Conservation (phyloP, 2,329 filamentous ascomycete genomes). For the Penicillium psychrosexuale region DNA sequence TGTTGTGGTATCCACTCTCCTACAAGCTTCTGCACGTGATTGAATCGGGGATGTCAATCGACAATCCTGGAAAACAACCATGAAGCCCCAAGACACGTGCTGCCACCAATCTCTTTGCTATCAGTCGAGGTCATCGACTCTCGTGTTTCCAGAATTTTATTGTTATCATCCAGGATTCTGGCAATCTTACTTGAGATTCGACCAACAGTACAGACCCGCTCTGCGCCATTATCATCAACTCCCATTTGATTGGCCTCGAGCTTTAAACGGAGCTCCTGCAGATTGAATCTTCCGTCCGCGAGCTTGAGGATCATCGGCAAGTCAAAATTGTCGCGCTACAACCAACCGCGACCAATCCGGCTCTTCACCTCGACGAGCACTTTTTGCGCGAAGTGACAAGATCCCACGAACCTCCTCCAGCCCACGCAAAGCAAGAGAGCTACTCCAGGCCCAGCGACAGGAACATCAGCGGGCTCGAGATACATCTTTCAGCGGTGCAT, state of each 20-base stretch:
- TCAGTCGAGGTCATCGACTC: background rate
- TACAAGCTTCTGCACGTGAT: constrained; percentile 7
- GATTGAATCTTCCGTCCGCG: background rate
- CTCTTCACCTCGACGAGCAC: background rate
- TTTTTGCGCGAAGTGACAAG: constrained; percentile 2
- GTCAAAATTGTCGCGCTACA: background rate
- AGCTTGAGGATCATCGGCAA: background rate
- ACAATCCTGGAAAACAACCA: constrained; percentile 7
- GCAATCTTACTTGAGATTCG: background rate
- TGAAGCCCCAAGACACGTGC: background rate
- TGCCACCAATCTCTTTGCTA: background rate
- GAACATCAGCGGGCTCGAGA: background rate
- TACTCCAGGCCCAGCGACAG: background rate
- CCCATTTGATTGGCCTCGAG: background rate
- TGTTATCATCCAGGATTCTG: background rate
- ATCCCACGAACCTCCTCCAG: background rate
- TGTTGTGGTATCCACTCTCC: background rate
- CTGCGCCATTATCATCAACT: background rate
- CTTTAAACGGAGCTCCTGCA: background rate
- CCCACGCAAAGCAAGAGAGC: background rate
- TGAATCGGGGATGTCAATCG: constrained; percentile 7
- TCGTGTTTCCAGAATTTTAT: background rate
- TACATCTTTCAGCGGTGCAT: background rate
- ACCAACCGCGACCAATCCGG: background rate
- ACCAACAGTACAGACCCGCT: background rate